Base-by-base conservation (phyloP, 108 stramenopile species). In the Phaeodactylum tricornutum region DNA sequence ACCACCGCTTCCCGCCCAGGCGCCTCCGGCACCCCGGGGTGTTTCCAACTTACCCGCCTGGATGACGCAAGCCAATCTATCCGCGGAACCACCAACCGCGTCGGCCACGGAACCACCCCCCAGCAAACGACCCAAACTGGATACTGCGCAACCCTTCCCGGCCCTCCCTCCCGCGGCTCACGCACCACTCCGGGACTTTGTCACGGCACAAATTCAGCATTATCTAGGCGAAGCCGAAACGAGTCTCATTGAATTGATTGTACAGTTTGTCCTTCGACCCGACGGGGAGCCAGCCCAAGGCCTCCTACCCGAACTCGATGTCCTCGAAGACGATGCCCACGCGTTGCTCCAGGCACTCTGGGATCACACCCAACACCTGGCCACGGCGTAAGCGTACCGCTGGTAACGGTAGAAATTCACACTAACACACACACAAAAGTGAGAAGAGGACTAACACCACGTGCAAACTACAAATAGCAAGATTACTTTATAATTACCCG, bases 1-100 rank as follows among this genome's bases (percentile, higher is more conserved):
- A 22, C 28, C 49, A 9, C 59, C 56, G 16, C 47, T 49, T 3
- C 60, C 55, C 14, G 17, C n/a, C 22, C 30, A 43, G 25, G 53
- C 49, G 14, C 50, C 24, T 11, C 35, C 27, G 30, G 63, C 51
- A 32, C 79, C 69, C 12, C 74, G 83, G 1, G 81, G 79, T 23
- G 77, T 72, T 28, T 84, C 81, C 44, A 87, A 87, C 62, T 64
- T 79, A 26, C 82, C 83, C 4, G 80, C 81, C 4, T 89, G 81
- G 83, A 84, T 89, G 87, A 79, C 80, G 17, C 52, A 74, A 23
- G 72, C 52, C 21, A 32, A 36, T 43, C 45, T 17, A 1, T 51
- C 35, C 17, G 42, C 32, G 11, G 57, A 25, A 29, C 28, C 31
- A 22, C n/a, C 42, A 24, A 25, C 43, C n/a, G n/a, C 43, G 11